Evolutionary conservation across 495 filamentous ascomycete genomes (phyloP).

Genomic region (Neurospora discreta): DNA sequence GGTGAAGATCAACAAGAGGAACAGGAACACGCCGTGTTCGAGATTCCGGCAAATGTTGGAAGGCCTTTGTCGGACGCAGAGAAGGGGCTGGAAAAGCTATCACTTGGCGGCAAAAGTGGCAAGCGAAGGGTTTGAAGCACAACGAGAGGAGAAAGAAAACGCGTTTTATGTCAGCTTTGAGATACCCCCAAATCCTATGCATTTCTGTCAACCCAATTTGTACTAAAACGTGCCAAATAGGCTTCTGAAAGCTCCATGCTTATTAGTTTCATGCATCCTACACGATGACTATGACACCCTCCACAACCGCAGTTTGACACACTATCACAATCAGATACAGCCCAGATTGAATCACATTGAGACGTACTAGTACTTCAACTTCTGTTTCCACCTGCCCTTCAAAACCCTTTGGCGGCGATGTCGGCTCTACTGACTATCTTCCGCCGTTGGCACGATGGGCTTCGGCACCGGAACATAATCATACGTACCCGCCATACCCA

Average conservation of each 20-base stretch:
- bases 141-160: neutral
- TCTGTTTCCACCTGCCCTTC: neutral
- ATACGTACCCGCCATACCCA: slow-evolving; percentile 31
- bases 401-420: neutral
- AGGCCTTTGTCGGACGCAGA: neutral
- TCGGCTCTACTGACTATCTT: slow-evolving; percentile 20
- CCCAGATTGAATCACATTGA: neutral
- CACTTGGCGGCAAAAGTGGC: neutral
- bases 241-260: neutral
- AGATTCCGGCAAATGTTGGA: neutral
- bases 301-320: neutral
- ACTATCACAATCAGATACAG: neutral
- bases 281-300: neutral
- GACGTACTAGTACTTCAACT: neutral
- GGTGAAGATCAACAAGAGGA: neutral
- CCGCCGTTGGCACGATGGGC: slow-evolving; percentile 18
- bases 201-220: neutral
- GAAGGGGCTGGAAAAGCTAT: neutral
- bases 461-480: slow-evolving; percentile 31
- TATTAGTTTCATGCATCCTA: neutral
- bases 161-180: neutral
- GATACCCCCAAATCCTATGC: neutral
- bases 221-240: neutral
- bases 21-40: neutral
- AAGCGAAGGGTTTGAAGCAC: neutral